Evolutionary conservation across 805 yeast genomes (phyloP).

Genomic region (Lipomyces orientalis): DNA sequence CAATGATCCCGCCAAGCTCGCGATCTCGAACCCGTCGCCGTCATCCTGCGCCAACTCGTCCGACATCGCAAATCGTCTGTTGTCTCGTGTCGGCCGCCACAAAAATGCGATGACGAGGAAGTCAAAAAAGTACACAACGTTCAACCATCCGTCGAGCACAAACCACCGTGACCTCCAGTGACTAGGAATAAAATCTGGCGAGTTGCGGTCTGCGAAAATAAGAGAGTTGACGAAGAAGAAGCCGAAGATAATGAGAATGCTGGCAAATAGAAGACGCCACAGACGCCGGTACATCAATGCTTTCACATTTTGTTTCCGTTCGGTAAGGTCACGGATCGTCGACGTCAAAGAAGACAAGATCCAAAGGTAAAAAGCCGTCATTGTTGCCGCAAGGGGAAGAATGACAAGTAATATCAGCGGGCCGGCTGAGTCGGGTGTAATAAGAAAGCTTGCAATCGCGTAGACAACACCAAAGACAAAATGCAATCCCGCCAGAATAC

Average conservation of each 20-base stretch:
- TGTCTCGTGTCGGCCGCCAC: constrained; percentile 98
- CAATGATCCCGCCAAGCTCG: constrained; percentile 41
- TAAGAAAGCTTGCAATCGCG: constrained; percentile 58
- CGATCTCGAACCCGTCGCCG: constrained; percentile 69
- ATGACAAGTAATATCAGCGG: constrained; percentile 62
- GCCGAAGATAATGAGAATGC: constrained; percentile 69
- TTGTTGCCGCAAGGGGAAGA: constrained; percentile 72
- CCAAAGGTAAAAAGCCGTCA: constrained; percentile 74
- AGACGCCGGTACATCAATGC: constrained; percentile 82
- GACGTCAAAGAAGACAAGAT: constrained; percentile 73
- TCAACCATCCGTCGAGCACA: constrained; percentile 92
- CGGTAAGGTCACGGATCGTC: constrained; percentile 73
- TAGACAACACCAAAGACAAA: constrained; percentile 61
- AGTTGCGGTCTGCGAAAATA: constrained; percentile 72
- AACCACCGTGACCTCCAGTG: constrained; percentile 94
- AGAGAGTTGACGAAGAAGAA: constrained; percentile 76
- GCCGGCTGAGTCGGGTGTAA: constrained; percentile 55
- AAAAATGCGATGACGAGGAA: constrained; percentile 84
- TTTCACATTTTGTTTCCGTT: constrained; percentile 91
- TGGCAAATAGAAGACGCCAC: constrained; percentile 72
- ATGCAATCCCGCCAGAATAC: constrained; percentile 62
- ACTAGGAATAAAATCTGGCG: constrained; percentile 76
- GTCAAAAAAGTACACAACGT: constrained; percentile 81
- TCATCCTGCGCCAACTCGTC: constrained; percentile 84
- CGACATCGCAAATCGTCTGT: constrained; percentile 92